Conservation (phyloP, 2,329 filamentous ascomycete species). For the Knoxdaviesia capensis region DNA sequence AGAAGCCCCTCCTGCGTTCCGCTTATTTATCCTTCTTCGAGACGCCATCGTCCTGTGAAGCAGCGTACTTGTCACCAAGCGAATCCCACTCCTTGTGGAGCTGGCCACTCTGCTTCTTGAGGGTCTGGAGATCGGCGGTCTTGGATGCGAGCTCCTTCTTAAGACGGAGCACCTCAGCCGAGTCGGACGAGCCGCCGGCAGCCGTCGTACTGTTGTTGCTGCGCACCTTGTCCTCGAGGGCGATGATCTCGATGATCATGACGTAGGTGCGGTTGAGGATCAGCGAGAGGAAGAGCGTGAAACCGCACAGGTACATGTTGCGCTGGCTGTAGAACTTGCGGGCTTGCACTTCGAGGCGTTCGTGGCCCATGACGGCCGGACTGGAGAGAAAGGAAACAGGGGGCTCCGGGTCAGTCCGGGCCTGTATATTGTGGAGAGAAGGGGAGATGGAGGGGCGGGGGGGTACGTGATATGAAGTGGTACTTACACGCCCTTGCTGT, state of each 20-base stretch:
- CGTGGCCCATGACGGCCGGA: conserved; percentile 62
- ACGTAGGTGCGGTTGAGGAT: conserved; percentile 98
- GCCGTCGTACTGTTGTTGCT: conserved; percentile 16
- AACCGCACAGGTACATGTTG: conserved; percentile 99
- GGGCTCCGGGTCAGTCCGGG: background rate
- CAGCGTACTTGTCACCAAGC: conserved; percentile 63
- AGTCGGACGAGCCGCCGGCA: conserved; percentile 16
- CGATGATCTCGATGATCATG: conserved; percentile 82
- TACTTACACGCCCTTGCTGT: conserved; percentile 23
- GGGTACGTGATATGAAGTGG: background rate
- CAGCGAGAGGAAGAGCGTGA: conserved; percentile 94
- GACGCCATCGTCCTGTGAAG: conserved; percentile 27
- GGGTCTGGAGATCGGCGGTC: conserved; percentile 62
- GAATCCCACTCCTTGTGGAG: conserved; percentile 71
- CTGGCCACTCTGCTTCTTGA: conserved; percentile 84
- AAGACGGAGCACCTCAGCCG: conserved; percentile 53
- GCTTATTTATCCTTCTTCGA: conserved; percentile 37
- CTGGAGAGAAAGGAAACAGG: conserved; percentile 9
- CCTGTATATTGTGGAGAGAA: background rate
- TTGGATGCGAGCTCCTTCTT: conserved; percentile 56
- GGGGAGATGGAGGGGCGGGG: conserved; percentile 1
- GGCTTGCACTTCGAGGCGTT: conserved; percentile 95
- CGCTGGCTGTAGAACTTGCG: conserved; percentile 99
- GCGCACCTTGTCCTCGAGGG: conserved; percentile 84
- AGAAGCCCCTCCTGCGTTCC: conserved; percentile 4